Evolutionary conservation across 2,329 filamentous ascomycete species (phyloP), one percentile per base, ranked within the genome.

Genomic region (Sarocladium strictum): DNA sequence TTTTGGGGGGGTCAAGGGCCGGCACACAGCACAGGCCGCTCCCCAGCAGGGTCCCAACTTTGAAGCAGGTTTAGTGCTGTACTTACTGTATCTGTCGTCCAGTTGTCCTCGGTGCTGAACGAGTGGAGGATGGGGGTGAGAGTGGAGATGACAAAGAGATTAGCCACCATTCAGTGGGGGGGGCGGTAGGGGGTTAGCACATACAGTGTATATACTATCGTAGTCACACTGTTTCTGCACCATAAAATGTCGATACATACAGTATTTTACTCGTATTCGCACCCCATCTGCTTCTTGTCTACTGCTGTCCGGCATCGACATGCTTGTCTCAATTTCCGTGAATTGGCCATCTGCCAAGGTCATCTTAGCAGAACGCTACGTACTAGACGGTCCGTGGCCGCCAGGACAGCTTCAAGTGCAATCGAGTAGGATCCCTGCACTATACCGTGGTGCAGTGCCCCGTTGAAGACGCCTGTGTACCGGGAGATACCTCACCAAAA

Each of bases 311-410:
- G 6, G 14, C 27, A 51, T 33, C 47, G 29, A 33, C 27, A 33
- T 51, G 47, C 47, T 51, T 51, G 47, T 51, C 47, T 51, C 47
- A 47, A 51, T 51, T 51, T 51, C 47, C 47, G 47, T 35, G 15
- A 51, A 51, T 51, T 51, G 27, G 27, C 27, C 35, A 11, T 23
- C 26, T 33, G 47, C 47, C 47, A 51, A 51, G 47, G 26, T 51
- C 47, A 51, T 51, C 47, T 51, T 32, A 51, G 14, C 19, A 35
- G 47, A 7, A 19, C 27, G 23, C 47, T 23, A 33, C 19, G 6
- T 7, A 21, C 27, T 26, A 26, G 41, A 19, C 47, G n/a, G 47
- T 33, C 24, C 47, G n/a, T 47, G 40, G 40, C 40, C n/a, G n/a
- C 21, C 40, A 43, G 40, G 40, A 38, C 17, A 15, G n/a, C 35